Evolutionary conservation across 2,329 filamentous ascomycete genomes (phyloP), one percentile per base, ranked within the genome.

Genomic region (Beauveria caledonica): DNA sequence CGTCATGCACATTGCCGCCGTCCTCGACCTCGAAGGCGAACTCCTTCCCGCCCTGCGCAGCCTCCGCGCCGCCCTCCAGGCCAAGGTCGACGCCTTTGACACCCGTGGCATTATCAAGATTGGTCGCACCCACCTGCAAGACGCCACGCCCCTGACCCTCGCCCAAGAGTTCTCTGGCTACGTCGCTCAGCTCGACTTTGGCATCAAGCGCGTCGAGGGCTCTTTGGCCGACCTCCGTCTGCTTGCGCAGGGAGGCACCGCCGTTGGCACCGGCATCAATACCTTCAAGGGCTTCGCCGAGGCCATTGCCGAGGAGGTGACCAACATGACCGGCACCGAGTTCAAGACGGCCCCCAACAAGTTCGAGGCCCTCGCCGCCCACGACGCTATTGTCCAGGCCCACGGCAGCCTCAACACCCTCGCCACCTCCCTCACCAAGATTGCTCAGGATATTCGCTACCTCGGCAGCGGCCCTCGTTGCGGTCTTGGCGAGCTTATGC

Each of bases 291-390:
- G 94, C 64, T 99, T 99, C 71, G 94, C 92, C 62, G 92, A 96
- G 80, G 91, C 85, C 63, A 90, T 99, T 68, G 94, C 94, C 42
- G 84, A 87, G 62, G 92, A 97, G 77, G 91, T 99, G 64, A 87
- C 80, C 79, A 92, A 89, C 77, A 89, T 96, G 85, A 96, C 94
- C 2, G 92, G 92, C 68, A 92, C 88, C 68, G 81, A 94, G 72
- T 99, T 99, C 82, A 85, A 90, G 79, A 97, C 94, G 10, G 94
- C 94, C 13, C 93, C 94, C 66, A 99, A 99, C 85, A 99, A 99
- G 81, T 99, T 99, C 71, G 94, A 97, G 80, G 88, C 94, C 3
- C 86, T 99, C 46, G 94, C 94, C 62, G 91, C 94, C 55, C 94
- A 99, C 77, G 94, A 99, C 72, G 91, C 93, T 65, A 86, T 97